A percentile compares a stretch with the other conserved stretches of the same genome.
Evolutionary conservation across 768 basidiomycete genomes (phyloP).

Genomic region (Tylopilus cervinicoccineus): DNA sequence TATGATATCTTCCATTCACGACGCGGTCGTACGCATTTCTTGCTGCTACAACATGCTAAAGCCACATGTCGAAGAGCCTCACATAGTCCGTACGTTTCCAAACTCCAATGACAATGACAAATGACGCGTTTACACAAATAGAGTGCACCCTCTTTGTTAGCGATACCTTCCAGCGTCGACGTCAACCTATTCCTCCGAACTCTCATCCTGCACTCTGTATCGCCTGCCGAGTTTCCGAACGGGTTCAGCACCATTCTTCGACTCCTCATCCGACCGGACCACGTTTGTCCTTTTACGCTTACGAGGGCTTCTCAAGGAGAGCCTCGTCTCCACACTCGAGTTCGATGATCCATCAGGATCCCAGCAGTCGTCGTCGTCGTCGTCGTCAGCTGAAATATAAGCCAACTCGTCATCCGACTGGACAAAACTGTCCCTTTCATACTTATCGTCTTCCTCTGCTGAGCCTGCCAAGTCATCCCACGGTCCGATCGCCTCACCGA

Average conservation of each 20-base stretch:
- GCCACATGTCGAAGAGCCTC: too few species aligned
- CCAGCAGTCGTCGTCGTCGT: not conserved
- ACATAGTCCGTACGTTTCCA: not conserved
- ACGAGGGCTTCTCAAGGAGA: not conserved
- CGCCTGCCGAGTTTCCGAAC: not conserved
- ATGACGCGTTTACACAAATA: too few species aligned
- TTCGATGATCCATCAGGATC: not conserved
- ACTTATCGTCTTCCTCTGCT: constrained; percentile 6
- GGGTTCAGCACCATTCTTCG: not conserved
- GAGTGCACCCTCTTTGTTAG: too few species aligned
- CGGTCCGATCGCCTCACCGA: constrained; percentile 13
- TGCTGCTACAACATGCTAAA: too few species aligned
- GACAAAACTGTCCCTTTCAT: constrained; percentile 8
- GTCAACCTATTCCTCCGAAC: constrained; percentile 1
- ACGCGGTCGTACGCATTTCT: too few species aligned
- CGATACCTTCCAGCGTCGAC: too few species aligned
- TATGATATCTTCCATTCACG: too few species aligned
- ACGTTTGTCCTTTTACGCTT: constrained; percentile 4
- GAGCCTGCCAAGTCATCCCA: constrained; percentile 11
- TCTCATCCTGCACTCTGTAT: constrained; percentile 3
- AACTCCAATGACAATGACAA: too few species aligned
- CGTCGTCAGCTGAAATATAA: too few species aligned
- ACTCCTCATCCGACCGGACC: constrained; percentile 6
- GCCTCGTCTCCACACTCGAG: not conserved
- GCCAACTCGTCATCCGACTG: constrained; percentile 6